Evolutionary conservation across 768 basidiomycete species (phyloP).

Genomic region (Pholiota molesta): DNA sequence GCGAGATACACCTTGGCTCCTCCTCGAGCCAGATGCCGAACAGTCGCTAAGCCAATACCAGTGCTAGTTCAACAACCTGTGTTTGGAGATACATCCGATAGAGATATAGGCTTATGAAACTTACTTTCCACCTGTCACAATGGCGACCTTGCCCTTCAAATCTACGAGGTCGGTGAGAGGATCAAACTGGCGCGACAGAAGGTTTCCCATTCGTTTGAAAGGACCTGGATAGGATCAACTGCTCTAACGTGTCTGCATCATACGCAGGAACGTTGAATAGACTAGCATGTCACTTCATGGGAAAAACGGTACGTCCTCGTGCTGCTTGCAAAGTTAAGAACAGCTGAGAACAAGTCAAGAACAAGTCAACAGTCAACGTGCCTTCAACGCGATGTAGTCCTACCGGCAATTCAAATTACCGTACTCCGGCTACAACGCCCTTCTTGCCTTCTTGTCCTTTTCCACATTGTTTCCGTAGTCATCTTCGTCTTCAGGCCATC

Average conservation of each 20-base stretch:
- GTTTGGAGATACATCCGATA: neutral
- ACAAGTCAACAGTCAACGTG: no score
- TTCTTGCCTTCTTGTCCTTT: no score
- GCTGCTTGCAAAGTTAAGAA: neutral
- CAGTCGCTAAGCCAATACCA: conserved; percentile 38
- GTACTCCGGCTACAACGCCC: no score
- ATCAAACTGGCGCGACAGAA: conserved; percentile 20
- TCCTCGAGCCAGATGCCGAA: conserved; percentile 50
- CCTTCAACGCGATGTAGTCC: no score
- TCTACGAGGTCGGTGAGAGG: conserved; percentile 45
- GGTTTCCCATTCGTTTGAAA: conserved; percentile 14
- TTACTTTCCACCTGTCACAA: conserved; percentile 65
- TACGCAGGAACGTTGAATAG: no score
- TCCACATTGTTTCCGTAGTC: no score
- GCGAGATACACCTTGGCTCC: conserved; percentile 67
- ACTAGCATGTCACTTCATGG: neutral
- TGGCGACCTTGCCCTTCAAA: conserved; percentile 50
- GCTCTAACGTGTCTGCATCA: no score
- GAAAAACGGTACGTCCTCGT: neutral
- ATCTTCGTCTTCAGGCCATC: no score
- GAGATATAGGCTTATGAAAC: conserved; percentile 10
- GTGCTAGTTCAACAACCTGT: neutral
- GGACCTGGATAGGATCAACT: neutral
- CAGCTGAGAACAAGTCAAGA: no score
- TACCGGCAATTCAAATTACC: no score